Evolutionary conservation across 805 yeast species (phyloP).

Genomic region (Schizosaccharomyces lindneri): DNA sequence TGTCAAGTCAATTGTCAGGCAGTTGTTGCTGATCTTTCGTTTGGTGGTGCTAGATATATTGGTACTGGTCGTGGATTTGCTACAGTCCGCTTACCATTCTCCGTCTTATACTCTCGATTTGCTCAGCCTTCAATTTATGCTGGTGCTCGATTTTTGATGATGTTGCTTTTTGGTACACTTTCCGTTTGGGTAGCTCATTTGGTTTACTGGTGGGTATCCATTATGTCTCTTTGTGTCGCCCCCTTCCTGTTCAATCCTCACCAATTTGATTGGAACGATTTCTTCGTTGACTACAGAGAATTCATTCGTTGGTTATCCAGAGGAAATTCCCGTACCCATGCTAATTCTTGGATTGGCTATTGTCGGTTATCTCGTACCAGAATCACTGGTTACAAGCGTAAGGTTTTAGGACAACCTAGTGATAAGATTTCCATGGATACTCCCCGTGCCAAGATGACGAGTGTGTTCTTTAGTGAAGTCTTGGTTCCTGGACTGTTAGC

Average conservation of each 20-base stretch:
- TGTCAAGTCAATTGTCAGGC: slow-evolving; percentile 79
- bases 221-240: slow-evolving; percentile 65
- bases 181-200: slow-evolving; percentile 88
- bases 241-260: slow-evolving; percentile 95
- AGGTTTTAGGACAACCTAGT: slow-evolving; percentile 36
- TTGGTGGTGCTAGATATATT: slow-evolving; percentile 81
- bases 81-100: slow-evolving; percentile 51
- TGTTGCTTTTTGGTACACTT: slow-evolving; percentile 48
- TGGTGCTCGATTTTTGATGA: slow-evolving; percentile 44
- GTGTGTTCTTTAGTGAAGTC: slow-evolving; percentile 58
- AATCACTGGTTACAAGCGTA: slow-evolving; percentile 74
- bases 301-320: slow-evolving; percentile 67
- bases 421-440: slow-evolving; percentile 42
- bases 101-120: slow-evolving; percentile 48
- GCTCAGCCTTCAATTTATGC: slow-evolving; percentile 52
- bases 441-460: slow-evolving; percentile 53
- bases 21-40: slow-evolving; percentile 44
- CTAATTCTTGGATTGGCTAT: slow-evolving; percentile 58
- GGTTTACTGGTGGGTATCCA: slow-evolving; percentile 91
- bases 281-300: slow-evolving; percentile 87
- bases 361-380: slow-evolving; percentile 60
- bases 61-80: slow-evolving; percentile 92
- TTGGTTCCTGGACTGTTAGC: slow-evolving; percentile 48
- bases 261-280: slow-evolving; percentile 89
- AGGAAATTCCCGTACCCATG: slow-evolving; percentile 45